Evolutionary conservation across 139 green algal genomes (phyloP), one percentile per base, ranked within the genome.

Genomic region (Coelastrella sp.): DNA sequence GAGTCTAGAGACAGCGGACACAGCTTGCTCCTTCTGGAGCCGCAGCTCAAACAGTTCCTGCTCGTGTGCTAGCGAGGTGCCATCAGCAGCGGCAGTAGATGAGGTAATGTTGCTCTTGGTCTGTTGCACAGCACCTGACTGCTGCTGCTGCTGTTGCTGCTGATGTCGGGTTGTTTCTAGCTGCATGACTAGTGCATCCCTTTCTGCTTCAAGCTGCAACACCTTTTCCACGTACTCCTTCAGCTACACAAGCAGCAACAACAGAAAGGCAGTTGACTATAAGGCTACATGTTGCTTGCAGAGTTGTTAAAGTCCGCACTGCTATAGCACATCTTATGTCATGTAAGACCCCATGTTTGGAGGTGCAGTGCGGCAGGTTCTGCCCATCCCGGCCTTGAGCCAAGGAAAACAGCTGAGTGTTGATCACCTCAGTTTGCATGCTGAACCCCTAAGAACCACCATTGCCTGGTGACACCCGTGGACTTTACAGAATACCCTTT

Each of bases 1-100:
- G 2, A 94, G 68, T 19, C 91, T 75, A 38, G 64, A 53, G 5
- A 80, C 85, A 53, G 91, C 85, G 17, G 90, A 83, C 21, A 89
- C 85, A 15, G 92, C 90, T 78, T 92, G 86, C 74, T 93, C 89
- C 25, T 88, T 82, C 81, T 92, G 80, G 53, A 95, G 81, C 38
- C 62, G 86, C 21, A 90, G 62, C 81, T 94, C 86, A 83, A 90
- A 88, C 13, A 85, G 57, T 75, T 91, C 69, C 75, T 84, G 48
- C 60, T 89, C 76, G 35, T 81, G 11, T 41, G 68, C 64, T 60
- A 43, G 6, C 0, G 53, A 64, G 15, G 3, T 17, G 15, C 27
- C 53, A 27, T 27, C 53, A 64, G 40, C 50, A 41, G 73, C 79
- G 43, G 73, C 64, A 13, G 64, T 41, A 11, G 81, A 66, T 35